Evolutionary conservation across 768 basidiomycete species (phyloP).

Genomic region (Hypholoma fasciculare): DNA sequence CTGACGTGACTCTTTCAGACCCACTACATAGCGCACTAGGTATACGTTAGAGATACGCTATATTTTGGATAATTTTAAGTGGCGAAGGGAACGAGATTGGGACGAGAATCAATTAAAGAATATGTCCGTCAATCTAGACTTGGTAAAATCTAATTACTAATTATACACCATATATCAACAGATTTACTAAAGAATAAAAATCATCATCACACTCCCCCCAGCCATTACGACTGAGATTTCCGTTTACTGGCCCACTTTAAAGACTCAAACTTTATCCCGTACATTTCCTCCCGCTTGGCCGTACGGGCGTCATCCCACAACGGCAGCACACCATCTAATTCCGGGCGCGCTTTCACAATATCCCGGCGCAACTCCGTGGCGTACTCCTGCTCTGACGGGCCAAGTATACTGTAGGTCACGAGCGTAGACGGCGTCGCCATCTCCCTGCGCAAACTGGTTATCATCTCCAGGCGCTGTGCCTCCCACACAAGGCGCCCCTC

Average conservation of each 20-base stretch:
- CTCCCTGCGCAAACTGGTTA: conserved; percentile 19
- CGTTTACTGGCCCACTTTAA: conserved; percentile 17
- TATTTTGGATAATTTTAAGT: no score
- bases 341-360: conserved; percentile 28
- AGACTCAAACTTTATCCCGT: conserved; percentile 31
- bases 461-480: conserved; percentile 28
- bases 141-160: no score
- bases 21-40: no score
- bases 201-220: no score
- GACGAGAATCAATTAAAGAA: no score
- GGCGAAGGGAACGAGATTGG: no score
- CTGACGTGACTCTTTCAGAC: no score
- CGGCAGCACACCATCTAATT: conserved; percentile 29
- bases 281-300: conserved; percentile 34
- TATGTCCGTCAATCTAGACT: no score
- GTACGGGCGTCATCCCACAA: conserved; percentile 36
- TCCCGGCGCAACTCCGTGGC: conserved; percentile 34
- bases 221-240: neutral
- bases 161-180: no score
- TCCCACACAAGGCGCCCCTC: conserved; percentile 38
- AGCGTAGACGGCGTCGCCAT: conserved; percentile 31
- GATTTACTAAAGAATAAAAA: no score
- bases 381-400: conserved; percentile 33
- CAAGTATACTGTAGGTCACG: conserved; percentile 36
- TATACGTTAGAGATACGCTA: no score